Conservation (phyloP, 2,329 filamentous ascomycete species). For the Fusarium haematococcum region DNA sequence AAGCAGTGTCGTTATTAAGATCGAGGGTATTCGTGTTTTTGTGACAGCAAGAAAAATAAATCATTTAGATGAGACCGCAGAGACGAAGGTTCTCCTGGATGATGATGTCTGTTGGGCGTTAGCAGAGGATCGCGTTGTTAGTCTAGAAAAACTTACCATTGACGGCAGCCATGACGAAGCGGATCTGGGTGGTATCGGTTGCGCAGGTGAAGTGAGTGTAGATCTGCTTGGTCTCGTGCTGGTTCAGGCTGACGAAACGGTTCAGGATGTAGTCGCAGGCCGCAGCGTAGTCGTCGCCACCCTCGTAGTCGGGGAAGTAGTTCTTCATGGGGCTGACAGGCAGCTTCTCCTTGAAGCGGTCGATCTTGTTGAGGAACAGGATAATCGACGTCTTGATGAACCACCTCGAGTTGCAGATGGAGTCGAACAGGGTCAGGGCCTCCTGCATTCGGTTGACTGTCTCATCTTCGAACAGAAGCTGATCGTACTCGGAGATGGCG, state of each 20-base stretch:
- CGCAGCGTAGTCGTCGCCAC: slow-evolving; percentile 93
- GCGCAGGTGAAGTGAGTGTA: slow-evolving; percentile 99
- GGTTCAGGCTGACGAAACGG: slow-evolving; percentile 97
- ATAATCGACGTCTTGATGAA: slow-evolving; percentile 93
- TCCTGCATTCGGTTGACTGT: slow-evolving; percentile 96
- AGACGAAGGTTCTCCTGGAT: slow-evolving; percentile 99
- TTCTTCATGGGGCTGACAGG: slow-evolving; percentile 86
- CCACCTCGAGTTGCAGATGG: slow-evolving; percentile 89
- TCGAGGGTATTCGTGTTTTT: slow-evolving; percentile 58
- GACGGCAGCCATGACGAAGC: slow-evolving; percentile 99
- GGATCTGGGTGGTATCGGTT: slow-evolving; percentile 98
- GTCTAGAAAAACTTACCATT: slow-evolving; percentile 76
- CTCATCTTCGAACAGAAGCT: slow-evolving; percentile 95
- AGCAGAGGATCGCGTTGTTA: slow-evolving; percentile 45
- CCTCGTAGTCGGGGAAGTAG: slow-evolving; percentile 92
- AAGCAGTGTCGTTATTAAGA: slow-evolving; percentile 54
- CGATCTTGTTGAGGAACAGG: slow-evolving; percentile 90
- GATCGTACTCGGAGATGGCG: slow-evolving; percentile 97
- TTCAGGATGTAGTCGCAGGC: slow-evolving; percentile 99
- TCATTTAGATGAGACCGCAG: slow-evolving; percentile 91
- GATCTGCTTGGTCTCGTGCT: slow-evolving; percentile 99
- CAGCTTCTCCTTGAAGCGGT: slow-evolving; percentile 89
- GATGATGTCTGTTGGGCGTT: slow-evolving; percentile 85
- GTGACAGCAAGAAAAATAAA: slow-evolving; percentile 51
- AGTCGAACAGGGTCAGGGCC: slow-evolving; percentile 86